These are phyloP conservation scores for Ogataea paraovalis DNA, from an alignment of 805 yeast species.

Conservation along the genomic window DNA sequence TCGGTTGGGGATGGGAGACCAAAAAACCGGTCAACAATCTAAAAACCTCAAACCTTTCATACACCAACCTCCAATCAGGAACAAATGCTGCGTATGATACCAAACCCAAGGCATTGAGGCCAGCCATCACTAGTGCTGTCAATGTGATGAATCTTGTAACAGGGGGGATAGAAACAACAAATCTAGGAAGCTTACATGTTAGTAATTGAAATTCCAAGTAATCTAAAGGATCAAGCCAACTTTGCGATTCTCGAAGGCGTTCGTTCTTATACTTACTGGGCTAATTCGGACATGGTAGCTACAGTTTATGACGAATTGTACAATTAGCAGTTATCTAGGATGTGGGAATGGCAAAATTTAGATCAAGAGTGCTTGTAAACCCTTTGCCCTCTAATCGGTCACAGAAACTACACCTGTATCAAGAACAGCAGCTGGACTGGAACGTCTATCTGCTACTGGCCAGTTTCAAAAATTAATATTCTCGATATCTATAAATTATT, in stretches of 20 bases:
- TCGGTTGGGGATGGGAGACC: slow-evolving; percentile 37
- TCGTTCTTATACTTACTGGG: slow-evolving; percentile 22
- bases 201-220: too few species aligned
- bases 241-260: too few species aligned
- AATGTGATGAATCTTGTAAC: slow-evolving; percentile 56
- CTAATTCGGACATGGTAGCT: slow-evolving; percentile 29
- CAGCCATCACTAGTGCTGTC: slow-evolving; percentile 41
- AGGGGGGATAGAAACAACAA: slow-evolving; percentile 50
- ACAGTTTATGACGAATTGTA: not conserved
- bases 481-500: too few species aligned
- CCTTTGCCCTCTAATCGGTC: too few species aligned
- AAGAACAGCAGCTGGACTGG: too few species aligned
- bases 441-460: too few species aligned
- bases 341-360: too few species aligned
- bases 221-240: too few species aligned
- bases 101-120: slow-evolving; percentile 34
- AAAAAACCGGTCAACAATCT: slow-evolving; percentile 48
- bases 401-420: too few species aligned
- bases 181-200: slow-evolving; percentile 20
- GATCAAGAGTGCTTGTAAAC: too few species aligned
- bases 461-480: too few species aligned
- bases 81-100: slow-evolving; percentile 21
- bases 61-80: slow-evolving; percentile 30
- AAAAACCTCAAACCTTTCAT: slow-evolving; percentile 38
- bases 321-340: too few species aligned